Percentiles rank a stretch among this genome's conserved stretches.
Evolutionary conservation across 352 stramenopile species (phyloP).

Genomic region (Globisporangium orthogonon): DNA sequence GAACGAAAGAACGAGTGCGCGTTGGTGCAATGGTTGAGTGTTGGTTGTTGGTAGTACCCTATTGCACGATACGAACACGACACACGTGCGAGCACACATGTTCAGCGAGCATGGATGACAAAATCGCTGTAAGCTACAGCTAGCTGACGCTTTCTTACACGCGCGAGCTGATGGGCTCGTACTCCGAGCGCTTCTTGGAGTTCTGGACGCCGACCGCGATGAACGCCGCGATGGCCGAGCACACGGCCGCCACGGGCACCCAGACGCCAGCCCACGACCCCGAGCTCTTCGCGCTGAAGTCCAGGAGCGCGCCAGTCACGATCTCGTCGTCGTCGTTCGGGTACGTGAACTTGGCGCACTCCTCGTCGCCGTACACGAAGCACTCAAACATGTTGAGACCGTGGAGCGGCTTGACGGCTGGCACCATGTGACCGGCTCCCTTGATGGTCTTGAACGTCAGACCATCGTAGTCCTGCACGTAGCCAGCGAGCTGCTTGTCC

Average conservation of each 20-base stretch:
- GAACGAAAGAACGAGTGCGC: background rate
- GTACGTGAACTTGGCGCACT: conserved; percentile 55
- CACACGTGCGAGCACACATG: background rate
- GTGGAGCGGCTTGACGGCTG: conserved; percentile 61
- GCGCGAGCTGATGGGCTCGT: conserved; percentile 31
- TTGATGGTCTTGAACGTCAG: conserved; percentile 91
- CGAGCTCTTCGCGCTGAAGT: conserved; percentile 3
- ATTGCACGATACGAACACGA: background rate
- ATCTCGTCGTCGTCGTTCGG: conserved; percentile 63
- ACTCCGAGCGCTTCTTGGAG: conserved; percentile 30
- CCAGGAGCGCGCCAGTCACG: conserved; percentile 20
- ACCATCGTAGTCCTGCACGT: conserved; percentile 82
- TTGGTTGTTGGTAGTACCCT: background rate
- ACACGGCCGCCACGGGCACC: conserved; percentile 19
- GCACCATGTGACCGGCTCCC: conserved; percentile 89
- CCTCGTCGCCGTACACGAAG: conserved; percentile 64
- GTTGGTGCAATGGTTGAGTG: background rate
- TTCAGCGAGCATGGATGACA: background rate
- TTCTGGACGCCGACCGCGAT: conserved; percentile 37
- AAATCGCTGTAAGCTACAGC: background rate
- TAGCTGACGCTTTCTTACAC: conserved; percentile 11
- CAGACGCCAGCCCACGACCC: conserved; percentile 13
- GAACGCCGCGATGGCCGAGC: conserved; percentile 22
- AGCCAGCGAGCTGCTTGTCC: conserved; percentile 80
- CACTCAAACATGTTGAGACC: conserved; percentile 77